phyloP scores from a whole-genome alignment of 2,329 filamentous ascomycete genomes.

The Fulvia fulva region DNA sequence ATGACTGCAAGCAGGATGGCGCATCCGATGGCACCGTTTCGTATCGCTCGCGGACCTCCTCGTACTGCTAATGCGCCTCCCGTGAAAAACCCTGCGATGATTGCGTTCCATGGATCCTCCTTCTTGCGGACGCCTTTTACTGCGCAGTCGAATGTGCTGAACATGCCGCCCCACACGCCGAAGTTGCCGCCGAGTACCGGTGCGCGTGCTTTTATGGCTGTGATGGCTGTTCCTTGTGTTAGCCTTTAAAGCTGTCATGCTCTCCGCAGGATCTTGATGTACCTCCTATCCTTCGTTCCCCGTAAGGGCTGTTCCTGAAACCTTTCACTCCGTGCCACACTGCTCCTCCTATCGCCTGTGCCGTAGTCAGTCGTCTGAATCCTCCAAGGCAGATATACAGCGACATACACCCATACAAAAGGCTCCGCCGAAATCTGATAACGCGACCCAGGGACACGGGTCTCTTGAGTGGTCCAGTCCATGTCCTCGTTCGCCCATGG shows the following conservation, averaged over 20 bases:
- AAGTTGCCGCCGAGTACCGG: slow-evolving; percentile 97
- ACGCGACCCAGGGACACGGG: slow-evolving; percentile 92
- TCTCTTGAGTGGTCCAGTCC: slow-evolving; percentile 89
- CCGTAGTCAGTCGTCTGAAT: not conserved
- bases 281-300: slow-evolving; percentile 88
- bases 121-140: slow-evolving; percentile 86
- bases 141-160: slow-evolving; percentile 93
- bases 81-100: slow-evolving; percentile 95
- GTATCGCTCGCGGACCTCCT: slow-evolving; percentile 84
- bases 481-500: slow-evolving; percentile 29
- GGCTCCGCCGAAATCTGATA: slow-evolving; percentile 96
- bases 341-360: slow-evolving; percentile 45
- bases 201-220: slow-evolving; percentile 94
- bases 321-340: slow-evolving; percentile 97
- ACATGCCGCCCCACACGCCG: slow-evolving; percentile 93
- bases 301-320: slow-evolving; percentile 56
- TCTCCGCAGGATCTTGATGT: slow-evolving; percentile 8
- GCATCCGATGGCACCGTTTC: slow-evolving; percentile 95
- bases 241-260: not conserved
- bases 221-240: slow-evolving; percentile 57
- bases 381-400: not conserved
- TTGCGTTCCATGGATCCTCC: slow-evolving; percentile 97
- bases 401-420: slow-evolving; percentile 87
- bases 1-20: slow-evolving; percentile 92
- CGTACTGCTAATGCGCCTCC: slow-evolving; percentile 87